Conservation (phyloP, 768 basidiomycete species). For the Podaxis sp. region DNA sequence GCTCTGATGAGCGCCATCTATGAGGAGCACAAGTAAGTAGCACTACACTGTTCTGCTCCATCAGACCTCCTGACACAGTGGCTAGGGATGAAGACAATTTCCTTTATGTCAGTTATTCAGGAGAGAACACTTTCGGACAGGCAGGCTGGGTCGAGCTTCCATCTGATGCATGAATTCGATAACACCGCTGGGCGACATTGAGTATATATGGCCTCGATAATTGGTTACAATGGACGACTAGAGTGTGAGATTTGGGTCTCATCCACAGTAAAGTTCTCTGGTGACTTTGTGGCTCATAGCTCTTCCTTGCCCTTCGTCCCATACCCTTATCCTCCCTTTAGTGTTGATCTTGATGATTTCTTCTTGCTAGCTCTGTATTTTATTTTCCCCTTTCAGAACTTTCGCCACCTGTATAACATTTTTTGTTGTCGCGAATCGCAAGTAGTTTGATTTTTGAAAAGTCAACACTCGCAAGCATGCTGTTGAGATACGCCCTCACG, state of each 20-base stretch:
- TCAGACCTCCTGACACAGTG: neutral
- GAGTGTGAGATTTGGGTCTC: slow-evolving; percentile 6
- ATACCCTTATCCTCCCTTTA: slow-evolving; percentile 2
- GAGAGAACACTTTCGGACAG: slow-evolving; percentile 93
- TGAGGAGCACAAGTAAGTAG: slow-evolving; percentile 96
- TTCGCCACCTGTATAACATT: slow-evolving; percentile 11
- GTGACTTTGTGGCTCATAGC: slow-evolving; percentile 7
- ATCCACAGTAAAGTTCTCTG: neutral
- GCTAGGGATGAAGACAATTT: slow-evolving; percentile 98
- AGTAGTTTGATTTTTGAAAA: neutral
- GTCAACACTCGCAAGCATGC: neutral
- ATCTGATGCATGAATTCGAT: slow-evolving; percentile 37
- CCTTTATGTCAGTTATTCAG: slow-evolving; percentile 97
- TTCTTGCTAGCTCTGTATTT: slow-evolving; percentile 15
- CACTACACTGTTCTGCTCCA: slow-evolving; percentile 4
- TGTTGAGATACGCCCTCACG: neutral
- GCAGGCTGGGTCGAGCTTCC: slow-evolving; percentile 49
- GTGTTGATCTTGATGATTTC: slow-evolving; percentile 4
- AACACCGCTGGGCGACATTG: slow-evolving; percentile 6
- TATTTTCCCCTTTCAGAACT: slow-evolving; percentile 7
- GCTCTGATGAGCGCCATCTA: slow-evolving; percentile 99
- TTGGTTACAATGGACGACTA: slow-evolving; percentile 6
- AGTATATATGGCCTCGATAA: slow-evolving; percentile 3
- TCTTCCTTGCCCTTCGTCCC: slow-evolving; percentile 1
- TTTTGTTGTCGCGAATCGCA: neutral